Evolutionary conservation across 805 yeast genomes (phyloP).

Genomic region (Metschnikowia orientalis): DNA sequence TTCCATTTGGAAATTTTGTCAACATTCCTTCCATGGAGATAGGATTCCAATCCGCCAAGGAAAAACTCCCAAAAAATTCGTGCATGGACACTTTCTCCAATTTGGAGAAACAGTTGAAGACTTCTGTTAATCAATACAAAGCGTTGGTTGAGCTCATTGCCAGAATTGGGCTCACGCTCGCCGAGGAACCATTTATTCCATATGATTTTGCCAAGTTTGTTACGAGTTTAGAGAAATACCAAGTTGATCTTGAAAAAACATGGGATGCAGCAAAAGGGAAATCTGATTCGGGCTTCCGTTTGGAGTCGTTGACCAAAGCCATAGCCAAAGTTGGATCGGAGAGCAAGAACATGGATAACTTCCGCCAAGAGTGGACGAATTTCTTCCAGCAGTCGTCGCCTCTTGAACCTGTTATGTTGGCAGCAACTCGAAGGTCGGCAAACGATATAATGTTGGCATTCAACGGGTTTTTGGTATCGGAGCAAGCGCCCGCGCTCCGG

Average conservation of each 20-base stretch:
- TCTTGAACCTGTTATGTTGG: constrained; percentile 66
- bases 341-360: constrained; percentile 46
- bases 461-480: constrained; percentile 48
- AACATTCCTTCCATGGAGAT: constrained; percentile 72
- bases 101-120: constrained; percentile 50
- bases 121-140: constrained; percentile 50
- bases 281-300: too few species aligned
- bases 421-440: constrained; percentile 76
- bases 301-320: constrained; percentile 22
- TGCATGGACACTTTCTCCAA: constrained; percentile 63
- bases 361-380: constrained; percentile 62
- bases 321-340: constrained; percentile 25
- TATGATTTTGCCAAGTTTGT: constrained; percentile 51
- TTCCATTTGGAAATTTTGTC: constrained; percentile 58
- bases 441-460: constrained; percentile 60
- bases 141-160: constrained; percentile 55
- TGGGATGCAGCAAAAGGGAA: too few species aligned
- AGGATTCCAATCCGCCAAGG: constrained; percentile 37
- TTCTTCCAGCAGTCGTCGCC: constrained; percentile 40
- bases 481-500: constrained; percentile 45
- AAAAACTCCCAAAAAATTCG: constrained; percentile 43
- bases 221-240: constrained; percentile 38
- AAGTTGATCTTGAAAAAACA: constrained; percentile 43
- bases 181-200: constrained; percentile 76
- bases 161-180: constrained; percentile 49